Evolutionary conservation across 768 basidiomycete genomes (phyloP).

Genomic region (Panaeolus cyanescens): DNA sequence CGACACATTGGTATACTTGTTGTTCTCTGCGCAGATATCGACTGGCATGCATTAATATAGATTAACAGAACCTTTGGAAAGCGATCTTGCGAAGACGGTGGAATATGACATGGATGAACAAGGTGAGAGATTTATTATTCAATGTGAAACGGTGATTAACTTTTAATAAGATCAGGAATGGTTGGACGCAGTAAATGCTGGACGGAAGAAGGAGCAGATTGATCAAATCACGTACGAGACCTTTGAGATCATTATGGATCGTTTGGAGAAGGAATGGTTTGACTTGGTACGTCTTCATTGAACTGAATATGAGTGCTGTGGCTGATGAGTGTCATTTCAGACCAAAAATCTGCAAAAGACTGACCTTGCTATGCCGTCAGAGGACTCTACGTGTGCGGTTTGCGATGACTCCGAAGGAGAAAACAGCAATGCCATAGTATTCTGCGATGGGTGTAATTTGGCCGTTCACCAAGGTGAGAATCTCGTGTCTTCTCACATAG

Average conservation of each 20-base stretch:
- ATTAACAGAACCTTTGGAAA: slow-evolving; percentile 81
- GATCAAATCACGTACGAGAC: slow-evolving; percentile 78
- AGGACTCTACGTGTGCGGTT: slow-evolving; percentile 95
- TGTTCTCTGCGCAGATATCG: slow-evolving; percentile 6
- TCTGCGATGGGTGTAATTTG: slow-evolving; percentile 98
- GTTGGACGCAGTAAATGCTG: slow-evolving; percentile 83
- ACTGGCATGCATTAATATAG: slow-evolving; percentile 2
- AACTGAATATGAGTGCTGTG: neutral
- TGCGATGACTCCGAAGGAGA: slow-evolving; percentile 99
- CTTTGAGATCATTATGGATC: slow-evolving; percentile 97
- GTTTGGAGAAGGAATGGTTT: slow-evolving; percentile 99
- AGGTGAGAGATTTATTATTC: slow-evolving; percentile 48
- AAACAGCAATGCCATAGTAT: slow-evolving; percentile 98
- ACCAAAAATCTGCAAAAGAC: slow-evolving; percentile 93
- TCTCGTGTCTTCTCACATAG: no score
- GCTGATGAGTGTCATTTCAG: slow-evolving; percentile 39
- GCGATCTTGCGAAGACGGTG: slow-evolving; percentile 88
- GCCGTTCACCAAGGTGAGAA: slow-evolving; percentile 99
- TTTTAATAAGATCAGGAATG: slow-evolving; percentile 80
- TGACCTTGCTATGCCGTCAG: slow-evolving; percentile 83
- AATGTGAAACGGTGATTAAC: neutral
- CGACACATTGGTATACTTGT: slow-evolving; percentile 74
- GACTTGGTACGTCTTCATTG: slow-evolving; percentile 63
- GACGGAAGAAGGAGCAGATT: slow-evolving; percentile 75
- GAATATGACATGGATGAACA: slow-evolving; percentile 99